phyloP scores from a whole-genome alignment of 106 monocot species.

The Dendrobium officinale region DNA sequence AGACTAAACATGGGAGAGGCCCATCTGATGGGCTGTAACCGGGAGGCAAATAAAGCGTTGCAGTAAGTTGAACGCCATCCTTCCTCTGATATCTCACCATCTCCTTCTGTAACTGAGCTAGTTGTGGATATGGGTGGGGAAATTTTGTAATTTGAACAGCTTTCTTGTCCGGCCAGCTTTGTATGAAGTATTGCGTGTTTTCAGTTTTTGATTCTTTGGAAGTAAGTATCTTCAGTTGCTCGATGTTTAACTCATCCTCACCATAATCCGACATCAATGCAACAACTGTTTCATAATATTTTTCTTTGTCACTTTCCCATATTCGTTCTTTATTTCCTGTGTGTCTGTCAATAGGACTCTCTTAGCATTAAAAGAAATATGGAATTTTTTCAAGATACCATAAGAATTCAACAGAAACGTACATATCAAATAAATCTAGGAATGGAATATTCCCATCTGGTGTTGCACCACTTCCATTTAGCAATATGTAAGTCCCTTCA shows the following conservation, averaged over 20 bases:
- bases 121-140: constrained; percentile 95
- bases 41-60: constrained; percentile 93
- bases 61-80: constrained; percentile 97
- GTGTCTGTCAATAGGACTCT: constrained; percentile 36
- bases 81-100: constrained; percentile 91
- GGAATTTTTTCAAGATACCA: neutral
- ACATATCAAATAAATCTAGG: constrained; percentile 98
- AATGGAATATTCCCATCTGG: constrained; percentile 96
- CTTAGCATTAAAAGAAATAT: neutral
- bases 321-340: constrained; percentile 90
- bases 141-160: constrained; percentile 80
- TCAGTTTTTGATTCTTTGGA: constrained; percentile 99
- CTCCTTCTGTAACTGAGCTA: constrained; percentile 84
- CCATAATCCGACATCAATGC: constrained; percentile 86
- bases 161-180: constrained; percentile 78
- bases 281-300: constrained; percentile 88
- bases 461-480: constrained; percentile 93
- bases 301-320: constrained; percentile 96
- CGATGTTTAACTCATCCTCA: constrained; percentile 55
- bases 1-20: constrained; percentile 82
- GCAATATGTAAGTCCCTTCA: constrained; percentile 52
- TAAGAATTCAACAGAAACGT: constrained; percentile 16
- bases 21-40: constrained; percentile 74
- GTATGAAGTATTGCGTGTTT: constrained; percentile 90
- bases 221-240: constrained; percentile 77